Evolutionary conservation across 2,329 filamentous ascomycete genomes (phyloP), one percentile per base, ranked within the genome.

Genomic region (Colletotrichum sp.): DNA sequence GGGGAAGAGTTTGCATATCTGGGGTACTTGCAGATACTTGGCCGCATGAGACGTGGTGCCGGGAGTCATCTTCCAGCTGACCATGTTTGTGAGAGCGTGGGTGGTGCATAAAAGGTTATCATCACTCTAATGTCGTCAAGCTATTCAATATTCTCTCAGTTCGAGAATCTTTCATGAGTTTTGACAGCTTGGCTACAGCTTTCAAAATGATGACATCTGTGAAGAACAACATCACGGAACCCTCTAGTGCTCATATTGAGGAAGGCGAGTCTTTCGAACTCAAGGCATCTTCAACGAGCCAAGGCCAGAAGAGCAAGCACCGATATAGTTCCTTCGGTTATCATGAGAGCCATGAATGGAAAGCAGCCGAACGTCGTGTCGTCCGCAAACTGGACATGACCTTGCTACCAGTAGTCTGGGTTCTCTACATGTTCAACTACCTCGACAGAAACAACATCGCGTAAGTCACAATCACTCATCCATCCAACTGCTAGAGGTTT

Each of bases 321-420:
- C n/a, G 6, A 2, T 10, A 52, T 21, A 52, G 44, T 4, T 21
- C 44, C 10, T 3, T 52, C n/a, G 44, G 44, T 3, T 3, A 52
- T 52, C n/a, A 21, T 52, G 44, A 52, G 44, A 52, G n/a, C n/a
- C 44, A 21, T 13, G 44, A 52, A 52, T 64, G 62, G 62, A 15
- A 32, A 10, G 65, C 65, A 39, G 32, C 12, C 10, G 65, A 68
- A 7, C 24, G 32, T 2, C 65, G 65, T 10, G 32, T 81, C 7
- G 79, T 80, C 3, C 75, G 75, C 21, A 78, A 78, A 26, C 76
- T 81, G 4, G 80, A 81, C 55, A 60, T 78, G 64, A 81, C 79
- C 2, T 64, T 81, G 15, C 36, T 81, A 49, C 44, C 39, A 1
- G 76, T 77, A 18, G 67, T 67, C 26, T 67, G 39, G 39, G 52